Percentiles rank a stretch among this genome's conserved stretches.
These are phyloP conservation scores for Eimeria praecox DNA, from an alignment of 169 alveolate species.

Conservation along the genomic window DNA sequence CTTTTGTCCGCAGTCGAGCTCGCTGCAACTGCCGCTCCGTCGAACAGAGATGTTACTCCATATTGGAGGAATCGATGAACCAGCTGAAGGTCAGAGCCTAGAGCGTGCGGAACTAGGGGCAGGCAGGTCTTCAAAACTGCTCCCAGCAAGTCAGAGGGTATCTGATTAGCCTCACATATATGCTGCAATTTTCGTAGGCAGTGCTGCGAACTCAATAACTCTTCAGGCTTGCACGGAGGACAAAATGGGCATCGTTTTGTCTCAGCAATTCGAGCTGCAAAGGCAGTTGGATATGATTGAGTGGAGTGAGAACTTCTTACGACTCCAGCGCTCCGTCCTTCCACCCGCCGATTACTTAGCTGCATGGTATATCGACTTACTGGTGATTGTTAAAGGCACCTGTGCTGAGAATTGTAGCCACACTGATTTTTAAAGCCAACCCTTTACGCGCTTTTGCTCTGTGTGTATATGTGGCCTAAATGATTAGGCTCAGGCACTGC, in stretches of 20 bases:
- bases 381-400: not conserved
- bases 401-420: not conserved
- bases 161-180: not conserved
- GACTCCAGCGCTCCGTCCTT: constrained; percentile 86
- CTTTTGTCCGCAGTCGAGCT: constrained; percentile 78
- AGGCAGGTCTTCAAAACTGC: not conserved
- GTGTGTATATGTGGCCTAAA: not conserved
- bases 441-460: not conserved
- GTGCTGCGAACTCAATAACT: not conserved
- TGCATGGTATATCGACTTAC: constrained; percentile 85
- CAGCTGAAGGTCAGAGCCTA: constrained; percentile 84
- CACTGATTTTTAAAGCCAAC: not conserved
- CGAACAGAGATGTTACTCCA: constrained; percentile 88
- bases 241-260: constrained; percentile 87
- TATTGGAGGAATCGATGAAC: not conserved
- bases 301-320: constrained; percentile 88
- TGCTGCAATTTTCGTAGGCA: not conserved
- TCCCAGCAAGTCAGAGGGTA: not conserved
- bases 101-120: not conserved
- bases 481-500: constrained; percentile 69
- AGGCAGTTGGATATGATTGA: constrained; percentile 88
- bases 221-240: constrained; percentile 85
- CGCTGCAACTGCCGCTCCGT: constrained; percentile 87
- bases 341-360: constrained; percentile 92
- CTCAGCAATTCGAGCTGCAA: constrained; percentile 88